A percentile compares a stretch with the other conserved stretches of the same genome.
Evolutionary conservation across 305 asterid species (phyloP).

Genomic region (Fraxinus greggii): DNA sequence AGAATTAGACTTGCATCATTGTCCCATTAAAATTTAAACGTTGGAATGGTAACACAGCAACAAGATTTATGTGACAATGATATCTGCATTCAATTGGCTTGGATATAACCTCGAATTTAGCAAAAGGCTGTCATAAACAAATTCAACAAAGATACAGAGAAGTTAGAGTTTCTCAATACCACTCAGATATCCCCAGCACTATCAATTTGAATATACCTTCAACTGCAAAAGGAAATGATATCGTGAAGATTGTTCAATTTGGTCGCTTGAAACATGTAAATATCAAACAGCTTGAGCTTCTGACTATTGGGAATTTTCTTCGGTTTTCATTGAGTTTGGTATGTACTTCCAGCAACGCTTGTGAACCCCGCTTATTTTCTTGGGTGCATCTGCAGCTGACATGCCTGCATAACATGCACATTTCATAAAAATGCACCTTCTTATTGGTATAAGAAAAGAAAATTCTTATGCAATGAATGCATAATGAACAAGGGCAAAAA

Average conservation of each 20-base stretch:
- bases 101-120: not conserved
- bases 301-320: conserved; percentile 24
- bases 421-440: not conserved
- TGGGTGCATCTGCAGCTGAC: conserved; percentile 48
- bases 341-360: conserved; percentile 49
- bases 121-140: not conserved
- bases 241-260: not conserved
- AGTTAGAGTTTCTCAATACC: not conserved
- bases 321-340: conserved; percentile 29
- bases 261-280: not conserved
- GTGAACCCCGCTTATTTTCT: conserved; percentile 61
- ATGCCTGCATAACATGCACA: conserved; percentile 32
- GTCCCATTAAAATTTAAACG: not conserved
- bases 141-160: not conserved
- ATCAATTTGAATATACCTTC: not conserved
- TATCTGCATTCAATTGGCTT: not conserved
- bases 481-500: not conserved
- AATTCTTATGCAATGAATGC: not conserved
- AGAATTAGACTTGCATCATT: not conserved
- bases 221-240: not conserved
- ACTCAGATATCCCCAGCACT: not conserved
- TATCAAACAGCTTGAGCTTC: conserved; percentile 41
- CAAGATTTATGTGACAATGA: not conserved
- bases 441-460: not conserved
- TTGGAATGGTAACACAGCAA: not conserved